Evolutionary conservation across 352 stramenopile genomes (phyloP).

Genomic region (Phytophthora tubulina): DNA sequence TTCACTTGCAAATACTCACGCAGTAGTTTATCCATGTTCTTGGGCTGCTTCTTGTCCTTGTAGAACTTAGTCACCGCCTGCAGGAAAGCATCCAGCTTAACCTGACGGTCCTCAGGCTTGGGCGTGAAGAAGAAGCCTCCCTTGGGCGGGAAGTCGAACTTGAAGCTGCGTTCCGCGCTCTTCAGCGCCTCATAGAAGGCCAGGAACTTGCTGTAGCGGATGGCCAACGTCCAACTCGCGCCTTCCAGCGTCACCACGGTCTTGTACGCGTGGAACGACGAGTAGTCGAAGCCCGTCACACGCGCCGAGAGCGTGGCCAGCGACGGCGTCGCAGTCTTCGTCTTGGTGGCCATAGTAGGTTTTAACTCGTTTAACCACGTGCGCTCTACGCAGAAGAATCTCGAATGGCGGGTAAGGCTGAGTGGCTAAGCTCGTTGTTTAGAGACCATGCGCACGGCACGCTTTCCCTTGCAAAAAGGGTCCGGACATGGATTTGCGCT

Average conservation of each 20-base stretch:
- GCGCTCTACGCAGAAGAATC: constrained; percentile 35
- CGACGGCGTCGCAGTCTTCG: constrained; percentile 17
- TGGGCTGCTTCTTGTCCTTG: constrained; percentile 38
- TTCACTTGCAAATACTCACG: constrained; percentile 61
- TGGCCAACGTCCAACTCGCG: constrained; percentile 42
- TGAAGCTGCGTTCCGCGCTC: constrained; percentile 48
- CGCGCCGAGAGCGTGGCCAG: constrained; percentile 48
- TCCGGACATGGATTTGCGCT: constrained; percentile 25
- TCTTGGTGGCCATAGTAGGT: constrained; percentile 19
- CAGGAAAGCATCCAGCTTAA: constrained; percentile 69
- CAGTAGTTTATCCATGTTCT: constrained; percentile 47
- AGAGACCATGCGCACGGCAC: constrained; percentile 18
- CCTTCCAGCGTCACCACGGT: constrained; percentile 48
- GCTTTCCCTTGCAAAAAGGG: constrained; percentile 32
- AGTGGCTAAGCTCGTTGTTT: constrained; percentile 8
- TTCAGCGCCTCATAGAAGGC: constrained; percentile 57
- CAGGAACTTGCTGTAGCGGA: constrained; percentile 78
- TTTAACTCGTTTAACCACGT: constrained; percentile 3
- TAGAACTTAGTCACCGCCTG: constrained; percentile 51
- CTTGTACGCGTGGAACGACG: constrained; percentile 58
- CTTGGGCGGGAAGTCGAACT: constrained; percentile 76
- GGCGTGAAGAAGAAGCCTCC: constrained; percentile 71
- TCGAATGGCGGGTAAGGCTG: constrained; percentile 37
- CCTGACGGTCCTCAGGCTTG: constrained; percentile 58
- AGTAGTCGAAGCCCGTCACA: constrained; percentile 55